Evolutionary conservation across 805 yeast species (phyloP).

Genomic region (Candida taoyuanica): DNA sequence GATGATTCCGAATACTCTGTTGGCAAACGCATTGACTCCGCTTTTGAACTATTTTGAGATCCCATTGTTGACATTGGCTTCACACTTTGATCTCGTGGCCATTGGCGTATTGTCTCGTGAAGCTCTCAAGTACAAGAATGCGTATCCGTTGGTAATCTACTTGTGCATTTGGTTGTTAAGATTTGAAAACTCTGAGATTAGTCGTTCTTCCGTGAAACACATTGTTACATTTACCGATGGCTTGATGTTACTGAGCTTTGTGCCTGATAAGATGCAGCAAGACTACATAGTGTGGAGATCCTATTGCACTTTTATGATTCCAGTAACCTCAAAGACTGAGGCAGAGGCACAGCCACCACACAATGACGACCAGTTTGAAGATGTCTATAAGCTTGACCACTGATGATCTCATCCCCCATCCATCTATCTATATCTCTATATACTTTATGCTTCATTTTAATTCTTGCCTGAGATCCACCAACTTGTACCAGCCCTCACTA

Average conservation of each 20-base stretch:
- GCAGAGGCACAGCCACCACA: too few relatives aligned
- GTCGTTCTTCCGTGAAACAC: constrained; percentile 21
- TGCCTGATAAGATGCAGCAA: constrained; percentile 5
- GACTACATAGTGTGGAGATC: constrained; percentile 11
- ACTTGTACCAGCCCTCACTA: constrained; percentile 67
- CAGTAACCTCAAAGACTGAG: constrained; percentile 2
- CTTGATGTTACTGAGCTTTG: constrained; percentile 2
- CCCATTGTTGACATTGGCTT: constrained; percentile 35
- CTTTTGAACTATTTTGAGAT: constrained; percentile 34
- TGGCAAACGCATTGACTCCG: constrained; percentile 34
- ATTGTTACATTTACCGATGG: constrained; percentile 14
- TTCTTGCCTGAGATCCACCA: constrained; percentile 37
- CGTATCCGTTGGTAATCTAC: constrained; percentile 33
- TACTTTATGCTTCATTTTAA: constrained; percentile 1
- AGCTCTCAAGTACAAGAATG: constrained; percentile 20
- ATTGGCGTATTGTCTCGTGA: constrained; percentile 30
- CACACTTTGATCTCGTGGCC: constrained; percentile 35
- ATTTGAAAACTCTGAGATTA: constrained; percentile 31
- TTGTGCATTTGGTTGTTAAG: constrained; percentile 34
- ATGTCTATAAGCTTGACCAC: background rate
- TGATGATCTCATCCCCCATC: too few relatives aligned
- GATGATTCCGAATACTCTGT: constrained; percentile 28
- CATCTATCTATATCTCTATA: too few relatives aligned
- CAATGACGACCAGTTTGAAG: background rate
- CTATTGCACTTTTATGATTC: constrained; percentile 15